phyloP scores from a whole-genome alignment of 345 rosid species.

The Sapria himalayana region DNA sequence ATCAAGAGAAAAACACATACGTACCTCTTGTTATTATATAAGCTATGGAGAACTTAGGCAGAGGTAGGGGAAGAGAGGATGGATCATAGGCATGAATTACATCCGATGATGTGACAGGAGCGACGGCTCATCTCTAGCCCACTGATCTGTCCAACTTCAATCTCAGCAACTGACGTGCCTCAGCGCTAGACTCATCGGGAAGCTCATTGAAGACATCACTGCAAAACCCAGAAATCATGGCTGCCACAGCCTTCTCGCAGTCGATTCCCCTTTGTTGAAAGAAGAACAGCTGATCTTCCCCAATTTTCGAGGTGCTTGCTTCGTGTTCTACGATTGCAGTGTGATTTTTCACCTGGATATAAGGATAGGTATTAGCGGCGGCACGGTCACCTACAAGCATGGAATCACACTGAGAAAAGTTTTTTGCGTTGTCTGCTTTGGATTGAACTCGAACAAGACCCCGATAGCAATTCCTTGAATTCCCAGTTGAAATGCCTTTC shows the following conservation, averaged over 20 bases:
- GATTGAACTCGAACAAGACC: slow-evolving; percentile 96
- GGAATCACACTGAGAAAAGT: slow-evolving; percentile 83
- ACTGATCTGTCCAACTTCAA: slow-evolving; percentile 91
- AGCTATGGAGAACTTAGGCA: too few relatives aligned
- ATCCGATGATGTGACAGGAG: too few relatives aligned
- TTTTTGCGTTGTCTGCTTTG: slow-evolving; percentile 74
- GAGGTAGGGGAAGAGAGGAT: too few relatives aligned
- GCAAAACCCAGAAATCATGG: slow-evolving; percentile 88
- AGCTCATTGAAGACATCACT: slow-evolving; percentile 75
- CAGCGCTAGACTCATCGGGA: slow-evolving; percentile 80
- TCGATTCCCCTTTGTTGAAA: slow-evolving; percentile 92
- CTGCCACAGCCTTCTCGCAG: slow-evolving; percentile 92
- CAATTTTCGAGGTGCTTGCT: slow-evolving; percentile 89
- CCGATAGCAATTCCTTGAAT: slow-evolving; percentile 72
- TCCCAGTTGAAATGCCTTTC: slow-evolving; percentile 64
- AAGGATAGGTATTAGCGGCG: slow-evolving; percentile 94
- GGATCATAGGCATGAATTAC: too few relatives aligned
- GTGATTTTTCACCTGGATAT: slow-evolving; percentile 94
- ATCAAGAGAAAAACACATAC: too few relatives aligned
- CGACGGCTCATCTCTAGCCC: too few relatives aligned
- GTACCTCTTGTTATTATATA: too few relatives aligned
- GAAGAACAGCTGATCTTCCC: slow-evolving; percentile 89
- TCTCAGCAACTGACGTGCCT: slow-evolving; percentile 83
- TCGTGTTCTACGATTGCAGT: slow-evolving; percentile 83
- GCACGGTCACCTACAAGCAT: slow-evolving; percentile 91